Percentiles rank a stretch among this genome's conserved stretches.
Conservation (phyloP, 2,329 filamentous ascomycete species). For the Pseudogymnoascus sp. region DNA sequence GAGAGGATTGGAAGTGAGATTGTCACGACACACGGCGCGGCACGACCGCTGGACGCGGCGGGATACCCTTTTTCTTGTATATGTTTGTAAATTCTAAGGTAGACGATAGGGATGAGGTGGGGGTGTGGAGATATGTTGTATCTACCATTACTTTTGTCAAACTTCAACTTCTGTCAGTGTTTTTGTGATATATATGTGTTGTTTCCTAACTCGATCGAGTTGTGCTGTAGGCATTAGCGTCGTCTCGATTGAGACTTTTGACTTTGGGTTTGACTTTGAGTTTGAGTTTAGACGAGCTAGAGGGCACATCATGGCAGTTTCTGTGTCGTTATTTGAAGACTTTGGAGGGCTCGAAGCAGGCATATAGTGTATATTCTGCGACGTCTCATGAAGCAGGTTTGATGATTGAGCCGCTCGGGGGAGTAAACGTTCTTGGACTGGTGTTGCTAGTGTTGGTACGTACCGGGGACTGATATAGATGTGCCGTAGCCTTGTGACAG, state of each 20-base stretch:
- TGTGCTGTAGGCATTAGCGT: neutral
- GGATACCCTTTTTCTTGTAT: slow-evolving; percentile 7
- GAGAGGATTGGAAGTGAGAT: neutral
- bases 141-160: neutral
- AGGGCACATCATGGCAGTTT: neutral
- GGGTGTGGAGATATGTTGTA: neutral
- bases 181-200: neutral
- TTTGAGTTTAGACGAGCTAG: neutral
- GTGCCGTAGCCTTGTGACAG: neutral
- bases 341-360: neutral
- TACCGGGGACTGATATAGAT: neutral
- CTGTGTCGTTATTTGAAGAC: neutral
- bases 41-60: neutral
- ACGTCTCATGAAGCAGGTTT: neutral
- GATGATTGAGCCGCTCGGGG: neutral
- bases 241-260: neutral
- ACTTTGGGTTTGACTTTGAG: neutral
- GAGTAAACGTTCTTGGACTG: neutral
- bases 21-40: neutral
- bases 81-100: slow-evolving; percentile 2
- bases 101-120: neutral
- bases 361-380: neutral
- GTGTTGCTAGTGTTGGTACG: neutral
- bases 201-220: neutral
- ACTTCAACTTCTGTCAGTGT: neutral